Conservation (phyloP, 352 stramenopile genomes). For the Aphanomyces euteiches region DNA sequence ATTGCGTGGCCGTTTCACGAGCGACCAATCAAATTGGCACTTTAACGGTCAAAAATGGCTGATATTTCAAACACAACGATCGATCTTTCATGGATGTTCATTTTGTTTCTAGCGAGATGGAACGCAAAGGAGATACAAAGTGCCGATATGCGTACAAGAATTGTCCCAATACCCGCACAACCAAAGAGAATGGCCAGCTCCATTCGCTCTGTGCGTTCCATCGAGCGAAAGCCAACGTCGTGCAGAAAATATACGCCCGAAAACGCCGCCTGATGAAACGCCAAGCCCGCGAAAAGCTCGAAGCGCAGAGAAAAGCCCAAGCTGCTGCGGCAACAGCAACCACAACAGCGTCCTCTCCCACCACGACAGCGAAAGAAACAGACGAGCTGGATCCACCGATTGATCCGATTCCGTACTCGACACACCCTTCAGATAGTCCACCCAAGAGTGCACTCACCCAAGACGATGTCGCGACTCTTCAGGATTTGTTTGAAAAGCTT, state of each 20-base stretch:
- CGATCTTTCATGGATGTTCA: too few species aligned
- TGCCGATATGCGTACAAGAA: slow-evolving; percentile 31
- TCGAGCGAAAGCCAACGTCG: slow-evolving; percentile 17
- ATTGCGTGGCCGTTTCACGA: too few species aligned
- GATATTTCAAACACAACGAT: too few species aligned
- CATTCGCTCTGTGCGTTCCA: slow-evolving; percentile 30
- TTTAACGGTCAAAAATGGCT: too few species aligned
- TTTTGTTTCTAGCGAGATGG: too few species aligned
- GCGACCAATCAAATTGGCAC: too few species aligned
- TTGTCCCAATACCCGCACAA: slow-evolving; percentile 22
- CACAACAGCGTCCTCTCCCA: too few species aligned
- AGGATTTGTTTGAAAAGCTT: slow-evolving; percentile 1
- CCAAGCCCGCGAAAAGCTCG: background rate
- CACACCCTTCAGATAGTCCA: background rate
- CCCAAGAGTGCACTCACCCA: background rate
- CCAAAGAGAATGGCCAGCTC: slow-evolving; percentile 29
- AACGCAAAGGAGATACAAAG: slow-evolving; percentile 5
- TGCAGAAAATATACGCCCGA: slow-evolving; percentile 26
- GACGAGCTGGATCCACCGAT: background rate
- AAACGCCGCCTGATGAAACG: slow-evolving; percentile 14
- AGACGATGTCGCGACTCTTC: background rate
- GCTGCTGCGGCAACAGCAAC: too few species aligned
- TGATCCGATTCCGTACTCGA: background rate
- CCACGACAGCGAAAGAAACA: too few species aligned
- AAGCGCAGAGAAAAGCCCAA: too few species aligned